Evolutionary conservation across 1,284 basidiomycete genomes (phyloP).

Genomic region (Fistulinella cinereoalba): DNA sequence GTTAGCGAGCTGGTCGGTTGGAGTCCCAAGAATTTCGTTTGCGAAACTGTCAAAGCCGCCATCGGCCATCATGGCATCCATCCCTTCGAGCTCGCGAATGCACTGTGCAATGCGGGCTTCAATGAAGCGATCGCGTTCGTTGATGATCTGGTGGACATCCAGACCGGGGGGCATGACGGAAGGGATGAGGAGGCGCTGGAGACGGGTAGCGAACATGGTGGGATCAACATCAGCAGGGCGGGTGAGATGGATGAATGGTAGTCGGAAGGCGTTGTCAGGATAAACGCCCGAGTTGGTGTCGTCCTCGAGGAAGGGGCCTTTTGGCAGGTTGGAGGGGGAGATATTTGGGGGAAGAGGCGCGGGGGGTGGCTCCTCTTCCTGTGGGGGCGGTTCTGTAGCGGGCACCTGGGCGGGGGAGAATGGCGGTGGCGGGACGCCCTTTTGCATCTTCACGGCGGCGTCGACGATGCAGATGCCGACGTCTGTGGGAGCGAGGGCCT

Average conservation of each 20-base stretch:
- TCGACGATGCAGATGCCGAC: conserved; percentile 66
- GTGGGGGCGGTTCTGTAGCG: conserved; percentile 25
- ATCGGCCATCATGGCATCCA: conserved; percentile 83
- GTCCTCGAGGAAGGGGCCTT: conserved; percentile 75
- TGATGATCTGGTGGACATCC: conserved; percentile 87
- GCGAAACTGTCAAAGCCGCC: conserved; percentile 63
- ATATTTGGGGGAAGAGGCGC: conserved; percentile 27
- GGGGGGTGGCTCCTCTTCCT: conserved; percentile 44
- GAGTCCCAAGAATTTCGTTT: conserved; percentile 40
- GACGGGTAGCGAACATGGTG: conserved; percentile 61
- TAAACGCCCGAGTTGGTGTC: conserved; percentile 82
- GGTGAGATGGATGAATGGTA: conserved; percentile 80
- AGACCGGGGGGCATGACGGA: conserved; percentile 91
- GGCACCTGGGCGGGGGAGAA: conserved; percentile 16
- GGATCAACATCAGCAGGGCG: conserved; percentile 60
- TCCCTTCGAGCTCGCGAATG: conserved; percentile 81
- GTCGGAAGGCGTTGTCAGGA: conserved; percentile 92
- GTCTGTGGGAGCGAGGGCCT: conserved; percentile 57
- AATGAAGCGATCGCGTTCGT: conserved; percentile 90
- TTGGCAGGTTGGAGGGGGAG: conserved; percentile 54
- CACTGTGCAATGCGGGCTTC: conserved; percentile 89
- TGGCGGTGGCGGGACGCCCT: conserved; percentile 40
- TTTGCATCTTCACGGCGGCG: conserved; percentile 75
- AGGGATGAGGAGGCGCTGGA: conserved; percentile 83
- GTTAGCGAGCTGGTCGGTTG: conserved; percentile 41